Conservation (phyloP, 1,139 yeast genomes). For the Magnusiomyces sp. region DNA sequence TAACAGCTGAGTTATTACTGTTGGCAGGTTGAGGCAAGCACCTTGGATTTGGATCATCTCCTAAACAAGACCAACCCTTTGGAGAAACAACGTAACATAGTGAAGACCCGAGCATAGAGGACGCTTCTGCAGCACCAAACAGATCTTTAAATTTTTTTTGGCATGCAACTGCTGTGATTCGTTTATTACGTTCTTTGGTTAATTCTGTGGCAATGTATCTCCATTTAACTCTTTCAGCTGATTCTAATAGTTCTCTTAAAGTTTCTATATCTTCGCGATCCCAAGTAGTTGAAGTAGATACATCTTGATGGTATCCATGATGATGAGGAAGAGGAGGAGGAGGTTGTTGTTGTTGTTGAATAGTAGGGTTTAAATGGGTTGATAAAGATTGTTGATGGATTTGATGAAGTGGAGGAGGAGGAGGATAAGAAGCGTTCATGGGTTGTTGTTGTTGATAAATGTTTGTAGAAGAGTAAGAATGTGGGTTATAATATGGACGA, state of each 20-base stretch:
- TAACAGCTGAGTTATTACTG: no score
- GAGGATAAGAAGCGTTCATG: no score
- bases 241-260: conserved; percentile 30
- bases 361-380: not conserved
- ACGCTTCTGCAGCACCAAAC: conserved; percentile 36
- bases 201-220: conserved; percentile 33
- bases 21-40: no score
- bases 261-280: conserved; percentile 31
- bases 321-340: not conserved
- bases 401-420: not conserved
- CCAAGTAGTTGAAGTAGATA: no score
- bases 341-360: no score
- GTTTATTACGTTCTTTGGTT: conserved; percentile 25
- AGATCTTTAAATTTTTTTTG: conserved; percentile 36
- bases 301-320: conserved; percentile 11
- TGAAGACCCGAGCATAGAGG: conserved; percentile 33
- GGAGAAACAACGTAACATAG: conserved; percentile 35
- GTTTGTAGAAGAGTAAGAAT: not conserved
- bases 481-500: not conserved
- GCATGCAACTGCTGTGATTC: conserved; percentile 37
- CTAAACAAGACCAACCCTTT: conserved; percentile 33
- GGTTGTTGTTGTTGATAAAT: no score
- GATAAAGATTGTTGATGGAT: not conserved
- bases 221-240: conserved; percentile 39
- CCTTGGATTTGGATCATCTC: conserved; percentile 5